Evolutionary conservation across 179 eudicot genomes (phyloP).

Genomic region (Heliamphora pulchella): DNA sequence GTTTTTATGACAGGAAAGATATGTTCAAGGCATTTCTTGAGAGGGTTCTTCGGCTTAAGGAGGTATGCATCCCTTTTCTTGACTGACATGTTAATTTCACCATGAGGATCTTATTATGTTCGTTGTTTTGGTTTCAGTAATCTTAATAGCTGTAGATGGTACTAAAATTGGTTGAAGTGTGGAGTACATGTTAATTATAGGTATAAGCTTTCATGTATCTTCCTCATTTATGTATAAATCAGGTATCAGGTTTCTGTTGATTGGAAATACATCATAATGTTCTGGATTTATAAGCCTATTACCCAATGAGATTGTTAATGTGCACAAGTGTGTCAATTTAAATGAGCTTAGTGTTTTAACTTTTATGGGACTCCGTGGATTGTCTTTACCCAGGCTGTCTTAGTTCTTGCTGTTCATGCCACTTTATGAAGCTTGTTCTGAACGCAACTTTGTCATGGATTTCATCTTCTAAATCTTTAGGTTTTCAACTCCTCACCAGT

Average conservation of each 20-base stretch:
- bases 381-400: neutral
- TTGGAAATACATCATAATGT: neutral
- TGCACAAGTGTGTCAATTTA: neutral
- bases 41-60: constrained; percentile 75
- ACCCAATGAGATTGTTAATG: neutral
- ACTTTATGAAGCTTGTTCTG: neutral
- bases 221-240: neutral
- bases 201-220: neutral
- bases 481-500: no score
- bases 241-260: neutral
- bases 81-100: neutral
- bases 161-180: neutral
- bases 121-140: neutral
- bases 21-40: constrained; percentile 70
- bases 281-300: neutral
- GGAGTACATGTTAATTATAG: neutral
- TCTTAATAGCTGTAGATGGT: neutral
- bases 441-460: neutral
- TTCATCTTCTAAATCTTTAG: neutral
- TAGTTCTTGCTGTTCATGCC: neutral
- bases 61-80: constrained; percentile 24
- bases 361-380: neutral
- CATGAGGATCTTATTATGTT: neutral
- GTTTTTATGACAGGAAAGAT: constrained; percentile 73
- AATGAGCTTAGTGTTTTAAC: neutral